Evolutionary conservation across 805 yeast genomes (phyloP).

Genomic region (Metschnikowia aberdeeniae): DNA sequence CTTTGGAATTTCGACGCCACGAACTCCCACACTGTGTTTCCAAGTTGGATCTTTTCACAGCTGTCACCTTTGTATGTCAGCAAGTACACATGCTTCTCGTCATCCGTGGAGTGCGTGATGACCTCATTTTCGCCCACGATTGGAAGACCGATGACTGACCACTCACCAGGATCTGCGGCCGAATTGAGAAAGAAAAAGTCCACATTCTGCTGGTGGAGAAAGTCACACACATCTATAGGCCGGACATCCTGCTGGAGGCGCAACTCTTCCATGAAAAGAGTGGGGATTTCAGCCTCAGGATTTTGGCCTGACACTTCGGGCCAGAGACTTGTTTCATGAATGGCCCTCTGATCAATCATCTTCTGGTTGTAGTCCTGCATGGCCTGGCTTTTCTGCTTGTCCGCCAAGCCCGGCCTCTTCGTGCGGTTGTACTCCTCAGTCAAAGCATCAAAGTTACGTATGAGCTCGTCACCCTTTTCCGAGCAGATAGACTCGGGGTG

Average conservation of each 20-base stretch:
- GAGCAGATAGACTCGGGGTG: conserved; percentile 97
- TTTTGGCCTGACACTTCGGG: conserved; percentile 7
- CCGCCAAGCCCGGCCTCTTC: conserved; percentile 15
- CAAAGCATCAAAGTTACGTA: conserved; percentile 58
- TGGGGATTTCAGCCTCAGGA: conserved; percentile 1
- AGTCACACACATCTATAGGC: conserved; percentile 53
- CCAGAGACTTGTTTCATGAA: conserved; percentile 20
- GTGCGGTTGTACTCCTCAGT: conserved; percentile 35
- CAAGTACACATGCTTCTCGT: conserved; percentile 18
- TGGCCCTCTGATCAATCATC: conserved; percentile 14
- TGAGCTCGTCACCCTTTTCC: conserved; percentile 52
- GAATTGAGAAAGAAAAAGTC: conserved; percentile 64
- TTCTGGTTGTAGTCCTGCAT: conserved; percentile 2
- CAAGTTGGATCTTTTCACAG: not conserved
- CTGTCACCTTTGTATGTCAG: conserved; percentile 24
- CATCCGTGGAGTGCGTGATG: conserved; percentile 60
- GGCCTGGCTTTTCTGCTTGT: conserved; percentile 1
- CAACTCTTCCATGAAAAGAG: conserved; percentile 5
- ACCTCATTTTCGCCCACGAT: conserved; percentile 39
- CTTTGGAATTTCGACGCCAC: conserved; percentile 47
- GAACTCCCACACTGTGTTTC: conserved; percentile 47
- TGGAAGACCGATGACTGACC: conserved; percentile 84
- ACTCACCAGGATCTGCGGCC: conserved; percentile 79
- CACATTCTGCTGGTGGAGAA: conserved; percentile 18
- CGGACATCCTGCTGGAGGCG: conserved; percentile 11